These are phyloP conservation scores for Epichloe sibirici DNA, from an alignment of 2,329 filamentous ascomycete species.

Conservation along the genomic window DNA sequence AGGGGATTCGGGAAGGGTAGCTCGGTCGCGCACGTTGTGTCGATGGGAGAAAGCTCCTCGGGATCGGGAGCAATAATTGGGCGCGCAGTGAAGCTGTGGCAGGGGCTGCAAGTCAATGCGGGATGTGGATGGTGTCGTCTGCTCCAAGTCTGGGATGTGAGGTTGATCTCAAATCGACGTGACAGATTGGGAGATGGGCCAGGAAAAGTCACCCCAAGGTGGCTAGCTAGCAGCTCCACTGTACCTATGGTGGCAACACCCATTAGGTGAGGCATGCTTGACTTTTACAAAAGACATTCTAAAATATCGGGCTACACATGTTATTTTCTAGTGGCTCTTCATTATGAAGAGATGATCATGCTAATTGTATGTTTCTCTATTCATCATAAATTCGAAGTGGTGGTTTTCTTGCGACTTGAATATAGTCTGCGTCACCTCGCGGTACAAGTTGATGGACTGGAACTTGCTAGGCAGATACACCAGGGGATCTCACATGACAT, in stretches of 20 bases:
- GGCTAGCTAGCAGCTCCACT: slow-evolving; percentile 9
- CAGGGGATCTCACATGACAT: slow-evolving; percentile 9
- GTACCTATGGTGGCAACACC: neutral
- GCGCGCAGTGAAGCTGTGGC: neutral
- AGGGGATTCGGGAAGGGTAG: neutral
- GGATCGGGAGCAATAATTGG: neutral
- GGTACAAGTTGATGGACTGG: neutral
- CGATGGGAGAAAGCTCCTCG: neutral
- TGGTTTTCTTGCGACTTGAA: neutral
- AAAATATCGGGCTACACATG: too few species aligned
- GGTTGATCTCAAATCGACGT: slow-evolving; percentile 5
- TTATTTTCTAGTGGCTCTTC: neutral
- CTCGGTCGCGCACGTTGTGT: neutral
- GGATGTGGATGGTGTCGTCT: slow-evolving; percentile 3
- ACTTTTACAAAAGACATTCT: neutral
- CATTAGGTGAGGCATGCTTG: slow-evolving; percentile 1
- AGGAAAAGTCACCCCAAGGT: slow-evolving; percentile 10
- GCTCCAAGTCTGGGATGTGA: neutral
- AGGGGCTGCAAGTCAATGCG: neutral
- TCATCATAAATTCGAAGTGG: neutral
- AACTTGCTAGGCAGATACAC: slow-evolving; percentile 7
- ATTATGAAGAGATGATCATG: neutral
- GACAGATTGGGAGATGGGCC: slow-evolving; percentile 8
- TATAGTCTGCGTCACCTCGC: neutral
- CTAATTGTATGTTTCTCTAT: neutral